phyloP scores from a whole-genome alignment of 2,329 filamentous ascomycete genomes.

The Ophiostoma pallidulum region DNA sequence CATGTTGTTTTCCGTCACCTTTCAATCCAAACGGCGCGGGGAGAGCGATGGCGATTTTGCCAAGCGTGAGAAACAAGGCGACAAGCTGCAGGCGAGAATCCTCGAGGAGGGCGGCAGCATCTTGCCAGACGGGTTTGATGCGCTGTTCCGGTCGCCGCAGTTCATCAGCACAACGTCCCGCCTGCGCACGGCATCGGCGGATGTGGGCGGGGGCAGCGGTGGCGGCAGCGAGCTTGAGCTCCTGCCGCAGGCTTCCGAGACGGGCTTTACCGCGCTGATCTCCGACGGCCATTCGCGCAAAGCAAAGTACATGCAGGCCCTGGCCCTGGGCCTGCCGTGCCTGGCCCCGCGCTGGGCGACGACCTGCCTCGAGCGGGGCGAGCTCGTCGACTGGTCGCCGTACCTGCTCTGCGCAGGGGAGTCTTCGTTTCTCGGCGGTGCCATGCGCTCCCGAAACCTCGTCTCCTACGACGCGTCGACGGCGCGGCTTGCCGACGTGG shows the following conservation, averaged over 20 bases:
- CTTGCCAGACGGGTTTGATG: conserved; percentile 66
- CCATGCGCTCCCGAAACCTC: conserved; percentile 65
- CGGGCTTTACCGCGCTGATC: conserved; percentile 77
- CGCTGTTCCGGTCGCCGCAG: conserved; percentile 54
- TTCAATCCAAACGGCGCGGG: conserved; percentile 41
- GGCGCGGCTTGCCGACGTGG: conserved; percentile 46
- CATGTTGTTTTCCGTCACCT: conserved; percentile 84
- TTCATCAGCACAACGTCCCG: conserved; percentile 26
- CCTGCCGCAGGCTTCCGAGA: conserved; percentile 37
- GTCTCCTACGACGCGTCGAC: conserved; percentile 47
- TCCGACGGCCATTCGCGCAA: conserved; percentile 79
- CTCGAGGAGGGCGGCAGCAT: conserved; percentile 61
- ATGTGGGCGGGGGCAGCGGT: conserved; percentile 17
- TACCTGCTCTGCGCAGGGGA: conserved; percentile 83
- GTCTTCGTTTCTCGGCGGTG: conserved; percentile 65
- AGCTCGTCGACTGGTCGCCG: conserved; percentile 62
- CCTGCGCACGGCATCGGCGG: conserved; percentile 21
- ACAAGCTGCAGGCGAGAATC: conserved; percentile 51
- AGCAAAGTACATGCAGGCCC: conserved; percentile 87
- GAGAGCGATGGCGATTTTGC: conserved; percentile 43
- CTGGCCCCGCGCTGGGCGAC: conserved; percentile 73
- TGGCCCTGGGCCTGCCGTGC: conserved; percentile 82
- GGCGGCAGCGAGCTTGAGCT: conserved; percentile 40
- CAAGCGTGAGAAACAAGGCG: conserved; percentile 30
- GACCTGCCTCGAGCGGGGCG: conserved; percentile 53